Evolutionary conservation across 1,284 basidiomycete species (phyloP), one percentile per base, ranked within the genome.

Genomic region (Neotropicomus parvogracilis): DNA sequence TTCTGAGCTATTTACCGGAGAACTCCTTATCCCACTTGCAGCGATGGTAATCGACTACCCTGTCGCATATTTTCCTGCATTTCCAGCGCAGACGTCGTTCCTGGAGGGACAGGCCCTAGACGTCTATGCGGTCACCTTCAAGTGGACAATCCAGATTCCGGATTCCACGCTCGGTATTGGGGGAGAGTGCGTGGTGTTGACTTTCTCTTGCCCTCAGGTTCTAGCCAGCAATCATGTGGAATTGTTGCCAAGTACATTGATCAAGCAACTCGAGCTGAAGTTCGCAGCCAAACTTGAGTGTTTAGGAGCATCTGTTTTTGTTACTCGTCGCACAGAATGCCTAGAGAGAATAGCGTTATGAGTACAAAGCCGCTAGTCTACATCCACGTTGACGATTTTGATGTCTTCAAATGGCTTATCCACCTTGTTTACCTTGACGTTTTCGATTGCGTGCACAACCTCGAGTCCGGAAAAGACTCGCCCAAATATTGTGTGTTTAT

Each of bases 401-500:
- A 95, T 91, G 62, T 94, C 91, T 59, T 94, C 91, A 55, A 80
- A 89, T 21, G 92, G 92, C 65, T 89, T 90, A 64, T 95, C 91
- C 44, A 76, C 70, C 70, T 94, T 92, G 71, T 83, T 87, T 34
- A 81, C 82, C 67, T 85, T 85, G 46, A 86, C 75, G 44, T 79
- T 80, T 70, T 97, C 93, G 59, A 97, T 88, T 29, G 75, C 70
- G 66, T 91, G 87, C n/a, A 95, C 83, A 34, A 95, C 78, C 58
- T 92, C 89, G 57, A 90, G 74, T 38, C 89, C 90, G 33, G 83
- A 81, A 29, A 87, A 78, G 17, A 91, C 86, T 12, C 91, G 82
- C 9, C 92, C 91, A 60, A 95, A 95, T 56, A 95, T 91, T 1
- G 91, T 94, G 65, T 98, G 93, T 64, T 99, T 99, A 65, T 92